Base-by-base conservation (phyloP, 768 basidiomycete species). In the Mycena vitilis region DNA sequence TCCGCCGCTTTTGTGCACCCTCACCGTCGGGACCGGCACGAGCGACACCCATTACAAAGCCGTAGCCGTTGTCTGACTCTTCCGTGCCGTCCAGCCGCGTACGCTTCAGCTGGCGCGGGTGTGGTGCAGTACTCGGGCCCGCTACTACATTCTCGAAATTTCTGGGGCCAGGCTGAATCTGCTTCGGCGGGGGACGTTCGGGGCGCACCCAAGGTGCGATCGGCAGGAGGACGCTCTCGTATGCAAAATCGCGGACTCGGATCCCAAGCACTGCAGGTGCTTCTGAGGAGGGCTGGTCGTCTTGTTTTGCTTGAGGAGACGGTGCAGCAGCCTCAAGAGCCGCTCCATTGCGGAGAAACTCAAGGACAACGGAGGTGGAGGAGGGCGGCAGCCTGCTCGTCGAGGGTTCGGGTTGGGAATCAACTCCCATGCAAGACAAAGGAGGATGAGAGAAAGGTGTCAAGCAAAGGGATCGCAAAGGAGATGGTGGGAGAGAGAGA, bases 141-240 rank as follows among this genome's bases (percentile, higher is more conserved):
- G 66, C 78, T 67, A 59, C 78, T 73, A 64, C 52, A 62, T 59
- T 48, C 45, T 47, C 37, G 38, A 40, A 18, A n/a, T 4, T 9
- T 10, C 36, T 54, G 34, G 20, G 37, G 18, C 73, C 75, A 20
- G 86, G 86, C 70, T 85, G 87, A 22, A 85, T 77, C 74, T 87
- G 30, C 30, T 30, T 30, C 5, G 89, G 23, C 84, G 83, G 22
- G 82, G 82, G 20, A 81, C 37, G 37, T n/a, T 4, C 5, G n/a
- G 54, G 37, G 20, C 38, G 54, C 22, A 54, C 83, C 30, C 87
- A 85, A 2, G 89, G 82, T 37, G 79, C 81, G 47, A 93, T 83
- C 11, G 89, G 88, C 2, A 90, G 89, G 53, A 92, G 79, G 34
- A 80, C 88, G 78, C 83, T 89, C 77, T 91, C 89, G 79, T 88